phyloP scores from a whole-genome alignment of 352 stramenopile species.

The Discostella stelligera region DNA sequence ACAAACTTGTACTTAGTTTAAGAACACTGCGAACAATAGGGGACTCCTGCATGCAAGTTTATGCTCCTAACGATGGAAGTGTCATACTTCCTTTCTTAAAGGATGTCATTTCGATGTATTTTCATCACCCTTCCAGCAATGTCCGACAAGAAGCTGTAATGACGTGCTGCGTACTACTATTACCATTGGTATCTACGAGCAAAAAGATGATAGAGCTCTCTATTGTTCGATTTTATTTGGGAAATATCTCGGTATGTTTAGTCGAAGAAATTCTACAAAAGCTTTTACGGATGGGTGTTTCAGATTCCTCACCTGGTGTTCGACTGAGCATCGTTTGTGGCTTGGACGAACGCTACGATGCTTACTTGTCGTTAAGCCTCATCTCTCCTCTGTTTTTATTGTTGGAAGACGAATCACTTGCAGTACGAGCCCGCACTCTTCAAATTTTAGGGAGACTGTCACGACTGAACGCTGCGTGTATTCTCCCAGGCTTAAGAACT shows the following conservation, averaged over 20 bases:
- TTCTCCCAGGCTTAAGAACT: conserved; percentile 91
- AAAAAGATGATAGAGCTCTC: conserved; percentile 12
- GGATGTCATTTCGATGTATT: conserved; percentile 90
- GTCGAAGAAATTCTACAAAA: conserved; percentile 92
- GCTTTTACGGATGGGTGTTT: conserved; percentile 90
- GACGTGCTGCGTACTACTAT: conserved; percentile 82
- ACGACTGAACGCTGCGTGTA: conserved; percentile 91
- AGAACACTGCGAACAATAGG: conserved; percentile 91
- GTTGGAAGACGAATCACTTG: conserved; percentile 91
- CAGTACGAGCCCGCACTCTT: conserved; percentile 90
- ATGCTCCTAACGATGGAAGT: conserved; percentile 86
- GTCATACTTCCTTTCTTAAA: conserved; percentile 93
- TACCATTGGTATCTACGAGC: conserved; percentile 52
- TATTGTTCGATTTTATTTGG: conserved; percentile 43
- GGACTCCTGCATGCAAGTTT: conserved; percentile 59
- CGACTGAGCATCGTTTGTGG: conserved; percentile 91
- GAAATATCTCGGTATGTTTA: conserved; percentile 83
- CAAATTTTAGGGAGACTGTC: conserved; percentile 91
- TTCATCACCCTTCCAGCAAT: conserved; percentile 87
- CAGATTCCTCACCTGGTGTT: conserved; percentile 89
- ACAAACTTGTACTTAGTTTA: conserved; percentile 87
- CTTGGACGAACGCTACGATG: conserved; percentile 91
- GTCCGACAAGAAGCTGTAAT: conserved; percentile 88
- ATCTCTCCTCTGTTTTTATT: conserved; percentile 92
- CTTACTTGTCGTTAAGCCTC: conserved; percentile 91